These are phyloP conservation scores for Malassezia sp. DNA, from an alignment of 1,284 basidiomycete species.

Conservation along the genomic window DNA sequence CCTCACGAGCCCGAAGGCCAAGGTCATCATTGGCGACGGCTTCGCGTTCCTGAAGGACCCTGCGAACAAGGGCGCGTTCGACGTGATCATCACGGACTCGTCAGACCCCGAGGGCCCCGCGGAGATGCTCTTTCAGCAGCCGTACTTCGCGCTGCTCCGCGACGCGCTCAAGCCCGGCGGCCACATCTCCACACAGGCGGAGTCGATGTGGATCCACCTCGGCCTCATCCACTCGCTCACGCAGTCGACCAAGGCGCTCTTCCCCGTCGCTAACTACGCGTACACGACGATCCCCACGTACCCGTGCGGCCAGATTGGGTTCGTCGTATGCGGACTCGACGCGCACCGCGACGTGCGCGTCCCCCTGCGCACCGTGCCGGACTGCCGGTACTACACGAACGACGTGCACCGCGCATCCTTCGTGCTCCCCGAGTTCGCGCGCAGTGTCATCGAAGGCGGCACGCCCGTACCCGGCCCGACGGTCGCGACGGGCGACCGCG, in stretches of 20 bases:
- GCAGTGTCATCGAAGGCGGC: conserved; percentile 49
- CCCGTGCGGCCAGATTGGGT: conserved; percentile 93
- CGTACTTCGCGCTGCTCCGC: conserved; percentile 89
- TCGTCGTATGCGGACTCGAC: conserved; percentile 76
- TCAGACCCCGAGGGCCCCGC: conserved; percentile 97
- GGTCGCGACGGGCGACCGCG: conserved; percentile 49
- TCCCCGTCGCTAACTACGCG: conserved; percentile 78
- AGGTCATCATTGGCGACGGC: conserved; percentile 83
- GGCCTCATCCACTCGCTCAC: conserved; percentile 71
- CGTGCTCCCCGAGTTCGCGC: conserved; percentile 80
- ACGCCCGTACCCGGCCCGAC: conserved; percentile 35
- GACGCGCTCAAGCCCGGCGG: conserved; percentile 80
- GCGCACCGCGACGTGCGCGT: conserved; percentile 32
- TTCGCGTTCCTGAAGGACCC: conserved; percentile 92
- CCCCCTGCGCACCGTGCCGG: conserved; percentile 56
- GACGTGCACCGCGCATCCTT: conserved; percentile 74
- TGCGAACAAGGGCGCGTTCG: conserved; percentile 64
- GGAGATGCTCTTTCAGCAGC: conserved; percentile 84
- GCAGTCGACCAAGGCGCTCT: conserved; percentile 63
- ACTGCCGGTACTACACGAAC: conserved; percentile 69
- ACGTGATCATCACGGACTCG: conserved; percentile 94
- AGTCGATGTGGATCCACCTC: conserved; percentile 91
- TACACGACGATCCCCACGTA: conserved; percentile 97
- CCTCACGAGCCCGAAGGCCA: conserved; percentile 71
- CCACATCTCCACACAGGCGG: conserved; percentile 89